These are phyloP conservation scores for Cytospora paraplurivora DNA, from an alignment of 2,329 filamentous ascomycete species.

Conservation along the genomic window DNA sequence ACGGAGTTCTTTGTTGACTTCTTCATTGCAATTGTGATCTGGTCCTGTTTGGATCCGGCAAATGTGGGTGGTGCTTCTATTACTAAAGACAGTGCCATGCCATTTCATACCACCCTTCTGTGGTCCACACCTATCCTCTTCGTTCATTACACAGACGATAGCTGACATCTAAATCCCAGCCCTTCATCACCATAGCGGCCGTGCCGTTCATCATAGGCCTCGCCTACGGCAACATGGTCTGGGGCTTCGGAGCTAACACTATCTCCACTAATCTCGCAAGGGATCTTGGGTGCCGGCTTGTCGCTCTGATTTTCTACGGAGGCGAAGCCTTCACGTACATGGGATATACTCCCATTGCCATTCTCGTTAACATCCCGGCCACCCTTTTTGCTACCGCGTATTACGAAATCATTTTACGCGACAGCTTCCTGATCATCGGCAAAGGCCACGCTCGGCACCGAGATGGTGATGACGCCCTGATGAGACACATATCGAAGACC, in stretches of 20 bases:
- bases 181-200: conserved; percentile 51
- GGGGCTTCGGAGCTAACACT: conserved; percentile 58
- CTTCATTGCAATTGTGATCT: conserved; percentile 60
- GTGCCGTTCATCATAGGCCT: conserved; percentile 59
- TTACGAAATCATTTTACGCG: conserved; percentile 53
- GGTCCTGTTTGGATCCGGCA: conserved; percentile 58
- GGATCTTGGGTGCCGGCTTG: conserved; percentile 60
- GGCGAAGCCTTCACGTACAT: conserved; percentile 47
- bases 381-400: conserved; percentile 56
- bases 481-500: conserved; percentile 44
- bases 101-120: too few species aligned
- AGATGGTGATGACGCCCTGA: conserved; percentile 53
- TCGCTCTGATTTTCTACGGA: conserved; percentile 60
- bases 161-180: conserved; percentile 31
- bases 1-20: conserved; percentile 61
- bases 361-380: conserved; percentile 59
- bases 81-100: background rate
- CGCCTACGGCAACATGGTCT: conserved; percentile 55
- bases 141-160: background rate
- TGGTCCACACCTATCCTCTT: too few species aligned
- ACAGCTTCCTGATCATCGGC: conserved; percentile 53
- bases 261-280: conserved; percentile 60
- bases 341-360: conserved; percentile 53
- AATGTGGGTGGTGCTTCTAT: conserved; percentile 40
- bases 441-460: conserved; percentile 53